Conservation (phyloP, 345 rosid species). For the Linum trigynum region DNA sequence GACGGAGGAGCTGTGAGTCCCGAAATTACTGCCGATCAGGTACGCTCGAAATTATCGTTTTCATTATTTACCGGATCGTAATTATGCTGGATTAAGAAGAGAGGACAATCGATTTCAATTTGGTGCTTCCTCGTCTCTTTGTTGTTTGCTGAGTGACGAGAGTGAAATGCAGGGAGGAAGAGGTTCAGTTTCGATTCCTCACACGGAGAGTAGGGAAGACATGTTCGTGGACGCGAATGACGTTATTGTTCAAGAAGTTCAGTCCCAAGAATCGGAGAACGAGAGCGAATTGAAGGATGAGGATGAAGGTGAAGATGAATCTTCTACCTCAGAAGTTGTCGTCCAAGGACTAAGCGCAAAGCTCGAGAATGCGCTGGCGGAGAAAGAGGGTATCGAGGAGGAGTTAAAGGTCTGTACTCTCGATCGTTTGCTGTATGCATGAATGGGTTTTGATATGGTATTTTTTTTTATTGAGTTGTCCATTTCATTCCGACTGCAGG, state of each 20-base stretch:
- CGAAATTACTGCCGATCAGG: constrained; percentile 18
- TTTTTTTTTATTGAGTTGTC: not conserved
- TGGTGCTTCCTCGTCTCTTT: not conserved
- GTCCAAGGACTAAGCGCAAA: not conserved
- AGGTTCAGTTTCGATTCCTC: constrained; percentile 16
- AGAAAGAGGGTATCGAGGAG: not conserved
- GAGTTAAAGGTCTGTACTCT: not conserved
- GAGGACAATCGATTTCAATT: not conserved
- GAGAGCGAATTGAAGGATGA: constrained; percentile 3
- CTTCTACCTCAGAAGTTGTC: no score
- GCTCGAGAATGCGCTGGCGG: constrained; percentile 4
- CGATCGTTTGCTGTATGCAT: not conserved
- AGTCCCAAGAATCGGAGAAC: constrained; percentile 13
- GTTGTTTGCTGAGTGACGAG: not conserved
- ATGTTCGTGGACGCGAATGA: constrained; percentile 85
- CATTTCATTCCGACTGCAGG: not conserved
- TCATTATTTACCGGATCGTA: not conserved
- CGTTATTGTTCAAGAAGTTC: constrained; percentile 41
- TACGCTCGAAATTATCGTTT: not conserved
- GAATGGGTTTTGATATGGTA: not conserved
- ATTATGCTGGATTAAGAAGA: no score
- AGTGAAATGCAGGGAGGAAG: constrained; percentile 16
- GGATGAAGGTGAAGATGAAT: not conserved
- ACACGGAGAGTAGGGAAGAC: constrained; percentile 66
- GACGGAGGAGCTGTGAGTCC: constrained; percentile 9